Evolutionary conservation across 2,329 filamentous ascomycete genomes (phyloP), one percentile per base, ranked within the genome.

Genomic region (Teratosphaeria viscida): DNA sequence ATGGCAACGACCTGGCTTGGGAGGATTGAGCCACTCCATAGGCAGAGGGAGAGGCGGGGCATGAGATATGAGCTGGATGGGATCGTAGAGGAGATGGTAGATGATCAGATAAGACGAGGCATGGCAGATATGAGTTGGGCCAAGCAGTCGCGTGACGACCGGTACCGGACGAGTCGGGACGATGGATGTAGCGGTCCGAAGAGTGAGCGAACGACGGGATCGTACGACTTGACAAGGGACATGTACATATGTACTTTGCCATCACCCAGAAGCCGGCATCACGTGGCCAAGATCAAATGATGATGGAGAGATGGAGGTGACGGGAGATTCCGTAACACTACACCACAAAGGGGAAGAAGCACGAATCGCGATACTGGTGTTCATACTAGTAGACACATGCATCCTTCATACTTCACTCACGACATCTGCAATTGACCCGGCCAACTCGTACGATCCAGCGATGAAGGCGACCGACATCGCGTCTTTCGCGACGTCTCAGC

Each of bases 401-500:
- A 19, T 12, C 14, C 35, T 39, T 11, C 19, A 19, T 19, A 19
- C 19, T 19, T 39, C 35, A 5, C 10, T 12, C 35, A 39, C 11
- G 35, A 39, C 35, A 39, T 39, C 35, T 39, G 10, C 35, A 39
- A 16, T 39, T 39, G 35, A 39, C 12, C 49, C 3, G 49, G 10
- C 7, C 49, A 5, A 52, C 12, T 11, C 49, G 19, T 19, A 19
- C 19, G 19, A 19, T 19, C 19, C 19, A 27, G 34, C 4, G 26
- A 55, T 58, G 47, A 58, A 58, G 47, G 12, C 47, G 58, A 70
- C 75, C 62, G 82, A 87, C 69, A 81, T 92, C 61, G 75, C 84
- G 54, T 74, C 82, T 54, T 95, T 94, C 73, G 88, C 89, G 10
- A 73, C 77, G 54, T 82, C 83, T 0, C 90, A 95, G 72, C 81